Conservation (phyloP, 2,329 filamentous ascomycete genomes). For the Aspergillus sp. region DNA sequence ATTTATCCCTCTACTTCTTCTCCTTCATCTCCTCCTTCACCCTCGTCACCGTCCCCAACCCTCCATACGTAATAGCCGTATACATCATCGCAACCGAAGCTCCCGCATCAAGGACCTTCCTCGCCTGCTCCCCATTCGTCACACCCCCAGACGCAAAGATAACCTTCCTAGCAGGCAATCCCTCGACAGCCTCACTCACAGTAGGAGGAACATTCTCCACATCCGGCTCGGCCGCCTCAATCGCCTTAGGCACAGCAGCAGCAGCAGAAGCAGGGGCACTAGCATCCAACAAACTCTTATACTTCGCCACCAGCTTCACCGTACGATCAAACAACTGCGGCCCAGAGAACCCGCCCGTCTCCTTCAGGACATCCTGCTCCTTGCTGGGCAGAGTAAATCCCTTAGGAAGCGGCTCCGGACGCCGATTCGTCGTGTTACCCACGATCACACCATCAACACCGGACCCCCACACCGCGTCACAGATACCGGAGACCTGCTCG, state of each 20-base stretch:
- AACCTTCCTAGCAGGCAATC: conserved; percentile 59
- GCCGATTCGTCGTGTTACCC: conserved; percentile 90
- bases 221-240: conserved; percentile 23
- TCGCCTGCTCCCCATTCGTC: conserved; percentile 80
- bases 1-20: conserved; percentile 23
- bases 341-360: conserved; percentile 87
- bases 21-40: conserved; percentile 52
- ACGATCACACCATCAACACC: conserved; percentile 96
- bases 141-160: conserved; percentile 95
- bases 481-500: conserved; percentile 82
- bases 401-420: conserved; percentile 68
- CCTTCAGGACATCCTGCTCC: conserved; percentile 69
- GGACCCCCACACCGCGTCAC: conserved; percentile 76
- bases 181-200: conserved; percentile 16
- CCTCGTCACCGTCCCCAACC: conserved; percentile 60
- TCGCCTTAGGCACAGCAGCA: conserved; percentile 14
- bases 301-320: conserved; percentile 73
- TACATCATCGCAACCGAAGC: conserved; percentile 92
- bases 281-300: conserved; percentile 68
- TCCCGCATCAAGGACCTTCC: conserved; percentile 80
- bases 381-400: conserved; percentile 64
- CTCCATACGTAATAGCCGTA: conserved; percentile 70
- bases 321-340: conserved; percentile 85
- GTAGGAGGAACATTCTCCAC: conserved; percentile 22
- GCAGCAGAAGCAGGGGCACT: conserved; percentile 31